Evolutionary conservation across 495 filamentous ascomycete species (phyloP).

Genomic region (Annulohypoxylon bovei): DNA sequence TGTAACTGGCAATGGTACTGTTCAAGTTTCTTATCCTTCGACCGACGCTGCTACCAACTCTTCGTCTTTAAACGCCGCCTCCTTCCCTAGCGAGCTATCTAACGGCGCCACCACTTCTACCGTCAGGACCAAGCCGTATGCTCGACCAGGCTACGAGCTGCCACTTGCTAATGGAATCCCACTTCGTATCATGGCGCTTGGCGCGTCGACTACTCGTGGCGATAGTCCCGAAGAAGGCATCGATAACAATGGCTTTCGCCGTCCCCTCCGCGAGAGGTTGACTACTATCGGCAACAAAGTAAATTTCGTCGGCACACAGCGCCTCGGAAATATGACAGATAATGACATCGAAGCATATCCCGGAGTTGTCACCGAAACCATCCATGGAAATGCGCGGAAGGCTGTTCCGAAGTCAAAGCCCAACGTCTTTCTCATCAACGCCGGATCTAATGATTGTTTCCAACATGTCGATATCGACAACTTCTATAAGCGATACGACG

Average conservation of each 20-base stretch:
- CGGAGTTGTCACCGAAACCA: constrained; percentile 46
- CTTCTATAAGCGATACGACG: constrained; percentile 48
- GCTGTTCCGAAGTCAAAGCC: constrained; percentile 45
- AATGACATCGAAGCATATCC: constrained; percentile 53
- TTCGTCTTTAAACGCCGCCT: constrained; percentile 1
- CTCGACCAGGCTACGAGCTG: constrained; percentile 44
- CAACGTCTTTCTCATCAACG: constrained; percentile 50
- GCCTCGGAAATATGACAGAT: constrained; percentile 49
- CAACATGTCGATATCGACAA: constrained; percentile 48
- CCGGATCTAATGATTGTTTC: constrained; percentile 53
- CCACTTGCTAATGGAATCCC: constrained; percentile 48
- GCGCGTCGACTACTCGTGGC: constrained; percentile 49
- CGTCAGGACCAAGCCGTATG: constrained; percentile 43
- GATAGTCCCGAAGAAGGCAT: constrained; percentile 46
- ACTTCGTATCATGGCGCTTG: constrained; percentile 50
- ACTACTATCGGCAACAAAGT: constrained; percentile 44
- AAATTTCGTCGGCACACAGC: constrained; percentile 50
- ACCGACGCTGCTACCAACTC: constrained; percentile 25
- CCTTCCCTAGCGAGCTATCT: constrained; percentile 30
- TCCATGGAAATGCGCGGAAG: constrained; percentile 44
- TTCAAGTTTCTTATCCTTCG: constrained; percentile 37
- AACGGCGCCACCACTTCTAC: constrained; percentile 27
- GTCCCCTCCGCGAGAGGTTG: constrained; percentile 42
- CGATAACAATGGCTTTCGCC: constrained; percentile 50
- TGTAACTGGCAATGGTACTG: constrained; percentile 47